Evolutionary conservation across 2,329 filamentous ascomycete species (phyloP), one percentile per base, ranked within the genome.

Genomic region (Alternaria novae-zelandiae): DNA sequence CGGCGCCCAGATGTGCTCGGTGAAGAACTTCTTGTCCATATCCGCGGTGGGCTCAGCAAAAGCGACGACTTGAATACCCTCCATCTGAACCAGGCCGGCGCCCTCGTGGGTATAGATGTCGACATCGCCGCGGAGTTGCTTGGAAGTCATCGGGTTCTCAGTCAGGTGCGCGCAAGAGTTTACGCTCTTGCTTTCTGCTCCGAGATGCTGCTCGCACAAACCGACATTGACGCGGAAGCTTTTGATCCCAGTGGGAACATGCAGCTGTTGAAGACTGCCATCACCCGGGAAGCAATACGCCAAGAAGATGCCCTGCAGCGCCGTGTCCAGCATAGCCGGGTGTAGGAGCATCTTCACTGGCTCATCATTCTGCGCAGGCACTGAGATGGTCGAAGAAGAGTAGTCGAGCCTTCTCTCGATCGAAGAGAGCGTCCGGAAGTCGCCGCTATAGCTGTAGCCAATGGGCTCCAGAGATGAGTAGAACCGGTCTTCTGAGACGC

Each of bases 211-310:
- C 36, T 41, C n/a, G 36, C 36, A 41, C 36, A 57, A 6, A 26
- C 28, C 25, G 17, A 54, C 50, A 32, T 76, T 74, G 36, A 78
- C 59, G 4, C 53, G 45, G 11, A 79, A 65, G 4, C 50, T 46
- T 3, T 54, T 12, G n/a, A 79, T 68, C 3, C 17, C 49, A 44
- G 70, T 67, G 3, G 69, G 67, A 3, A 69, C 28, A 17, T 36
- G 47, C 11, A 64, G 4, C 20, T 25, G 23, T 23, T 17, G 28
- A n/a, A 36, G 15, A 10, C 36, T 26, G n/a, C 28, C 26, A 30
- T 56, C 54, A 11, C 26, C 54, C 15, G 44, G 44, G 25, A 23
- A 30, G 43, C 28, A 36, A 20, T 36, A 41, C 8, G 44, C 44
- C 13, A 57, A 20, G 17, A 45, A 36, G 11, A 36, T 21, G 21